These are phyloP conservation scores for Candida ortonii DNA, from an alignment of 805 yeast species.

Conservation along the genomic window DNA sequence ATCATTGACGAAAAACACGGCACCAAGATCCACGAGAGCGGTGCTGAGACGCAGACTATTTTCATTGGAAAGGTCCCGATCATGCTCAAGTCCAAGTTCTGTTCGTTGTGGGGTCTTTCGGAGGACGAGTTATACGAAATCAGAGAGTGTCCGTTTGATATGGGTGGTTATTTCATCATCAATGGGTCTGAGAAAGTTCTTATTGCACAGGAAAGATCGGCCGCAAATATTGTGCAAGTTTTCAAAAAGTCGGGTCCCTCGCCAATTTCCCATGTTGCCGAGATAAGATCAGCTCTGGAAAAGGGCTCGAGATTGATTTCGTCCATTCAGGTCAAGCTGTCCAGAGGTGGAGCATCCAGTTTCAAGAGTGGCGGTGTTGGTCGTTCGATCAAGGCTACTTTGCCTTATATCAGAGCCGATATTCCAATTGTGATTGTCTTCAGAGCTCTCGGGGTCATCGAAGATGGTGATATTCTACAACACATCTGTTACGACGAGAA, in stretches of 20 bases:
- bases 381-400: slow-evolving; percentile 89
- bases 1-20: slow-evolving; percentile 45
- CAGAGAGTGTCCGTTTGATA: slow-evolving; percentile 98
- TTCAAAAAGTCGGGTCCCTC: slow-evolving; percentile 97
- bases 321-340: slow-evolving; percentile 87
- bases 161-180: slow-evolving; percentile 98
- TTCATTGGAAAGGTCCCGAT: slow-evolving; percentile 96
- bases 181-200: slow-evolving; percentile 98
- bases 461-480: slow-evolving; percentile 97
- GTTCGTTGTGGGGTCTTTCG: slow-evolving; percentile 84
- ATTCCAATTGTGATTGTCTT: slow-evolving; percentile 96
- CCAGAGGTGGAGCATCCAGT: slow-evolving; percentile 47
- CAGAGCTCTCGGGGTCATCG: slow-evolving; percentile 97
- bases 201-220: slow-evolving; percentile 97
- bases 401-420: slow-evolving; percentile 95
- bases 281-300: slow-evolving; percentile 93
- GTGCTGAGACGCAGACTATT: slow-evolving; percentile 41
- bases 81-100: slow-evolving; percentile 94
- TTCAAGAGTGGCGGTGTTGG: slow-evolving; percentile 52
- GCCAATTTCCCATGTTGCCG: slow-evolving; percentile 94
- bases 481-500: slow-evolving; percentile 96
- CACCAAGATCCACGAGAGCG: slow-evolving; percentile 31
- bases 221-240: slow-evolving; percentile 98
- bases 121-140: slow-evolving; percentile 93
- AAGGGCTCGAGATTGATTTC: slow-evolving; percentile 95